A percentile compares a stretch with the other conserved stretches of the same genome.
Evolutionary conservation across 129 eudicot genomes (phyloP).

Genomic region (Helianthus tuberosus): DNA sequence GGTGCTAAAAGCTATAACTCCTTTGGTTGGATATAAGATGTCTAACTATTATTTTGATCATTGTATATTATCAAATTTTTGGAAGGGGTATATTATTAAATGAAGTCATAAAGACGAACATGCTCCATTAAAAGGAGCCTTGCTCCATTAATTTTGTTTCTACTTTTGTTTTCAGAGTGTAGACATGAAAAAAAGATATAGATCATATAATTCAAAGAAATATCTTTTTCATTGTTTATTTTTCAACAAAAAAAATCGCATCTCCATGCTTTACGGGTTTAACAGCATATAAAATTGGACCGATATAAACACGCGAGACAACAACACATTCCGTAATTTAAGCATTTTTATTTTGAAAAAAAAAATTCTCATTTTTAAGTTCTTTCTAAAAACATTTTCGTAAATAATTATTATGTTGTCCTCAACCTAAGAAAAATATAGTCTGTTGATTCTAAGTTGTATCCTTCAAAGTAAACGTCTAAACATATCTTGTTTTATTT

Average conservation of each 20-base stretch:
- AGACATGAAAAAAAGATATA: background rate
- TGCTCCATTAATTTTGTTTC: background rate
- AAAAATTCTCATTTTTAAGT: background rate
- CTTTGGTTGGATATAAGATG: too few relatives aligned
- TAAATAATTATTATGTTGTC: background rate
- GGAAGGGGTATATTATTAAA: background rate
- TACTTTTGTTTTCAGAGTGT: background rate
- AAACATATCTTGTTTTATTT: too few relatives aligned
- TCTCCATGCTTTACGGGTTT: conserved; percentile 3
- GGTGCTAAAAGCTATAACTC: too few relatives aligned
- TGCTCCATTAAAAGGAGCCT: background rate
- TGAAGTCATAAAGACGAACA: background rate
- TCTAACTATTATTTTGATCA: background rate
- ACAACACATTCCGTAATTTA: conserved; percentile 1
- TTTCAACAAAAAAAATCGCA: background rate
- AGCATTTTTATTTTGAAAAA: background rate
- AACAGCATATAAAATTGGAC: background rate
- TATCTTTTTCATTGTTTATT: background rate
- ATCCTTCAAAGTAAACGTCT: too few relatives aligned
- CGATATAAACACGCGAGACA: background rate
- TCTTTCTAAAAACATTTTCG: background rate
- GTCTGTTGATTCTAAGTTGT: too few relatives aligned
- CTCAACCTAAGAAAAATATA: too few relatives aligned
- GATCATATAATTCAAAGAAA: background rate
- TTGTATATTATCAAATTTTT: background rate